phyloP scores from a whole-genome alignment of 495 filamentous ascomycete species.

The Sabuloglossum arenarium region DNA sequence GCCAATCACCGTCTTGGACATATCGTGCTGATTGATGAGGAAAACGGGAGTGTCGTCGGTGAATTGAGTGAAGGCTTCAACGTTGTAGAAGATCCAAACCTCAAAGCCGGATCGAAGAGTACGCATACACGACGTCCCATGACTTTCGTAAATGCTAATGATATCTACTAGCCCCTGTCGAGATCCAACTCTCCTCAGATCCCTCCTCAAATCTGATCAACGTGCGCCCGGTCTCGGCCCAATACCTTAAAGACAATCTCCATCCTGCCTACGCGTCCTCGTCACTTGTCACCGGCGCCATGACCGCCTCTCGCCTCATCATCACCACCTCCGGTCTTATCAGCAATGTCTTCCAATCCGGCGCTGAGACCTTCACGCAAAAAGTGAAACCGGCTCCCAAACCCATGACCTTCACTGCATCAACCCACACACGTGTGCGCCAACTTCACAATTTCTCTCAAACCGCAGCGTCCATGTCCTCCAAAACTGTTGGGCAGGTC shows the following conservation, averaged over 20 bases:
- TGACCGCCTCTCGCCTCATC: constrained; percentile 77
- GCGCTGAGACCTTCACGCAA: constrained; percentile 62
- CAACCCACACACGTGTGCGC: constrained; percentile 64
- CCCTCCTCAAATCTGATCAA: constrained; percentile 46
- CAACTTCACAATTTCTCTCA: constrained; percentile 67
- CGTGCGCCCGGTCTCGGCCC: constrained; percentile 54
- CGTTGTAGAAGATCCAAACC: constrained; percentile 47
- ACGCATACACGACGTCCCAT: constrained; percentile 10
- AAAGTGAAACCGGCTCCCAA: constrained; percentile 54
- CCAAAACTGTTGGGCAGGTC: constrained; percentile 72
- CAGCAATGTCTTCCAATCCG: constrained; percentile 48
- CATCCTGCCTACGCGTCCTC: constrained; percentile 82
- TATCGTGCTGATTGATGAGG: constrained; percentile 83
- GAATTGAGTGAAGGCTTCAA: constrained; percentile 70
- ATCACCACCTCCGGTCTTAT: constrained; percentile 68
- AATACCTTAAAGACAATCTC: constrained; percentile 59
- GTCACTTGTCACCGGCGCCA: constrained; percentile 71
- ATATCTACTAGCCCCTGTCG: constrained; percentile 50
- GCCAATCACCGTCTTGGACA: not conserved
- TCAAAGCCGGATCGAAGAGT: constrained; percentile 81
- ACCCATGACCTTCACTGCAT: constrained; percentile 70
- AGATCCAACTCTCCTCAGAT: constrained; percentile 63
- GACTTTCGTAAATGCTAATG: not conserved
- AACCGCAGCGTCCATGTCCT: constrained; percentile 52
- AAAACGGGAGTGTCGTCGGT: constrained; percentile 80